phyloP scores from a whole-genome alignment of 768 basidiomycete genomes.

The Tylopilus vinaceipallidus region DNA sequence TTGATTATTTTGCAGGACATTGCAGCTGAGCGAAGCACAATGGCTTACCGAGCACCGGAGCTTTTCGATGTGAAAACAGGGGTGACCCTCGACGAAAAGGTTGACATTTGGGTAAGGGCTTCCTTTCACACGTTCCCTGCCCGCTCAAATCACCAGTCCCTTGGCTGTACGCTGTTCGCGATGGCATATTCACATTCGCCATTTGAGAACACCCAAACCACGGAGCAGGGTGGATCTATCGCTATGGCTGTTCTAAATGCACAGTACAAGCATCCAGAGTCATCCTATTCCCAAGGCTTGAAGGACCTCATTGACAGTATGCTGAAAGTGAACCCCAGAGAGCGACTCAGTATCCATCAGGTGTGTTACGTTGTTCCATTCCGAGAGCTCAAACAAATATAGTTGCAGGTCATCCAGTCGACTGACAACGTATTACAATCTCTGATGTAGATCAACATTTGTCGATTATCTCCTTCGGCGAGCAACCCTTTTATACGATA shows the following conservation, averaged over 20 bases:
- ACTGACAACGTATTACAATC: slow-evolving; percentile 64
- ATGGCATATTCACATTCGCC: slow-evolving; percentile 95
- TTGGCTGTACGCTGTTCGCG: slow-evolving; percentile 93
- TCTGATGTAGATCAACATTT: slow-evolving; percentile 39
- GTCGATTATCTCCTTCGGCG: neutral
- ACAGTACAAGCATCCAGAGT: slow-evolving; percentile 85
- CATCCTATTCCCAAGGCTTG: slow-evolving; percentile 83
- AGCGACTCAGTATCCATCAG: slow-evolving; percentile 84
- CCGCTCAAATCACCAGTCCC: slow-evolving; percentile 56
- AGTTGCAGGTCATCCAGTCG: slow-evolving; percentile 57
- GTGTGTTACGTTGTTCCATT: slow-evolving; percentile 38
- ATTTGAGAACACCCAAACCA: slow-evolving; percentile 90
- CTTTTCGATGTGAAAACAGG: slow-evolving; percentile 97
- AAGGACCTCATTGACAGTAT: slow-evolving; percentile 79
- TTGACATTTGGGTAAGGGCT: slow-evolving; percentile 86
- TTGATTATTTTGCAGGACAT: slow-evolving; percentile 60
- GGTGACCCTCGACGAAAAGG: slow-evolving; percentile 83
- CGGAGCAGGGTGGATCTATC: slow-evolving; percentile 93
- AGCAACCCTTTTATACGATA: slow-evolving; percentile 1
- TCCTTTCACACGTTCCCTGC: neutral
- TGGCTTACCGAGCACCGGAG: slow-evolving; percentile 98
- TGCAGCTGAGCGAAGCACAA: slow-evolving; percentile 96
- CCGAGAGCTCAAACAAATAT: slow-evolving; percentile 3
- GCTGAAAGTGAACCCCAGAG: slow-evolving; percentile 78
- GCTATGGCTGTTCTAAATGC: slow-evolving; percentile 97